Base-by-base conservation (phyloP, 169 alveolate genomes). In the Plasmodium berghei region DNA sequence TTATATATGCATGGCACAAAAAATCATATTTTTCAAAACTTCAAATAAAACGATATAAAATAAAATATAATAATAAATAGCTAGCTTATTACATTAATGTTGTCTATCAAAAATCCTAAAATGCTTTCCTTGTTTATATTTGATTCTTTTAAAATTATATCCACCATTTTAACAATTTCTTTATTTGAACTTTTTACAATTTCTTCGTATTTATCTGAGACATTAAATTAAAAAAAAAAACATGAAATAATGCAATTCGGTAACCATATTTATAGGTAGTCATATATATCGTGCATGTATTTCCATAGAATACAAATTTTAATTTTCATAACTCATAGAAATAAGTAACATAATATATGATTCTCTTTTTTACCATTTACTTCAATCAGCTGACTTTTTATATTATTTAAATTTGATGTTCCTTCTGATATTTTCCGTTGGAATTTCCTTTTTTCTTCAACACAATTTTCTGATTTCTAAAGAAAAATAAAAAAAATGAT, bases 371-470 rank as follows among this genome's bases (percentile, higher is more conserved):
- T 72, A 80, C 90, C 90, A 45, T 80, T 80, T 46, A 80, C 90
- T 80, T 80, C 90, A 66, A 80, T 67, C 61, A 80, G 26, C 46
- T 80, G 90, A n/a, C 90, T 66, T 67, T 80, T 80, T 54, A 80
- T 70, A 61, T 55, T 28, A 40, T 80, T 80, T 59, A 80, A 58
- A 48, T 80, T 80, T 80, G 90, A 20, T 28, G 90, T 80, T 12
- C 85, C 83, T 28, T 80, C 85, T 12, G 90, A 80, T 67, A 80
- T 80, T 67, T 80, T 80, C 52, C 69, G 90, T 55, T 80, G 90
- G 3, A 22, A 80, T 26, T 80, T 77, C 28, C 90, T 80, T 62
- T 80, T 80, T 28, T 80, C 73, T 59, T 80, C 90, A 5, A 80
- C 75, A 26, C 63, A 80, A 16, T 12, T 20, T 62, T 80, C 90